These are phyloP conservation scores for Orychophragmus violaceus DNA, from an alignment of 345 rosid species.

Conservation along the genomic window DNA sequence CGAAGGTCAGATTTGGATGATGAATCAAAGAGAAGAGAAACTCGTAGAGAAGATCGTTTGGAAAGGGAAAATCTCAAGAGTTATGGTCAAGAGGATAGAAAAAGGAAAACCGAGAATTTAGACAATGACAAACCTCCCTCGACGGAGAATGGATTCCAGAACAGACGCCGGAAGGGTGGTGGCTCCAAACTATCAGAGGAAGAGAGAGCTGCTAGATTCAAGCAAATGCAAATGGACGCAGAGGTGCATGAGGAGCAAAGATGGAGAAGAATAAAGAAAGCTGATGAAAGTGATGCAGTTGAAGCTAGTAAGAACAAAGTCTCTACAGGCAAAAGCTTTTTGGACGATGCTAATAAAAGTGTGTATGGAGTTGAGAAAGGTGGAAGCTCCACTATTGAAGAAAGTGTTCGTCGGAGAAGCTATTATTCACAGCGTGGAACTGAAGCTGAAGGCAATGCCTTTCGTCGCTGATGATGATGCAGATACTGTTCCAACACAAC, in stretches of 20 bases:
- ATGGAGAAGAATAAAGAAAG: conserved; percentile 82
- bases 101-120: conserved; percentile 34
- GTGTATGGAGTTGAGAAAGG: conserved; percentile 88
- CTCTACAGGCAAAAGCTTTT: conserved; percentile 56
- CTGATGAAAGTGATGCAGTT: conserved; percentile 65
- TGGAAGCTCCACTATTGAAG: conserved; percentile 85
- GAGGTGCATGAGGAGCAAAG: conserved; percentile 91
- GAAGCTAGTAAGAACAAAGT: conserved; percentile 46
- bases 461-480: conserved; percentile 48
- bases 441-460: conserved; percentile 75
- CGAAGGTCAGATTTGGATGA: conserved; percentile 32
- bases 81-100: conserved; percentile 24
- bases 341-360: conserved; percentile 78
- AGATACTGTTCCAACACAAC: not conserved
- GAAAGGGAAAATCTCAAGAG: conserved; percentile 25
- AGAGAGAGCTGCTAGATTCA: conserved; percentile 73
- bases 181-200: conserved; percentile 72
- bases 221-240: conserved; percentile 80
- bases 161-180: conserved; percentile 35
- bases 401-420: conserved; percentile 84
- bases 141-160: conserved; percentile 34
- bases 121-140: conserved; percentile 31
- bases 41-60: conserved; percentile 25
- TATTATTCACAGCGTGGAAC: conserved; percentile 70
- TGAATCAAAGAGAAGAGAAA: conserved; percentile 35